Percentiles rank a stretch among this genome's conserved stretches.
phyloP scores from a whole-genome alignment of 352 stramenopile species.

The Phytophthora tubulina region DNA sequence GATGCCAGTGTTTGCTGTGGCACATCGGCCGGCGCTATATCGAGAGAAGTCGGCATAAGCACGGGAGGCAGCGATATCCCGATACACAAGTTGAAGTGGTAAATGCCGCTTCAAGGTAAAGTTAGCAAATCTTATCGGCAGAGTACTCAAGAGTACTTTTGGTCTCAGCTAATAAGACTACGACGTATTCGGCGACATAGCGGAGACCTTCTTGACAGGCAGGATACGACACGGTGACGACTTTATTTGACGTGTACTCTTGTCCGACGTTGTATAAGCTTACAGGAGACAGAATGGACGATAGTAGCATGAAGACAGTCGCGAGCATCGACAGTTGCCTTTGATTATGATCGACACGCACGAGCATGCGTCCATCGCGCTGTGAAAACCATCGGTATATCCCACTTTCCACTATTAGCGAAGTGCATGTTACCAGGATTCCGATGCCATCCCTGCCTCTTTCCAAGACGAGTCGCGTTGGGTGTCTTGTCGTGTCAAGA shows the following conservation, averaged over 20 bases:
- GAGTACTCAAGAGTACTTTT: not conserved
- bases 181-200: too few species aligned
- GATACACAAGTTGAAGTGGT: slow-evolving; percentile 11
- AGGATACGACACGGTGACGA: not conserved
- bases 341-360: not conserved
- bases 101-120: slow-evolving; percentile 3
- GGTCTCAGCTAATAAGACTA: too few species aligned
- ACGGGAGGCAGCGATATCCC: not conserved
- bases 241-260: slow-evolving; percentile 15
- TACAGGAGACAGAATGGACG: not conserved
- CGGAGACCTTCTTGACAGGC: not conserved
- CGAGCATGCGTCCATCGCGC: not conserved
- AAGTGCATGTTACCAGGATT: not conserved
- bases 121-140: slow-evolving; percentile 31
- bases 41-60: slow-evolving; percentile 11
- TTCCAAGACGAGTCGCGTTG: too few species aligned
- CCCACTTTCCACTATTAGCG: not conserved
- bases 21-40: slow-evolving; percentile 23
- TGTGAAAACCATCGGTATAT: not conserved
- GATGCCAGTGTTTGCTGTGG: not conserved
- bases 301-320: not conserved
- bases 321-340: not conserved
- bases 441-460: too few species aligned
- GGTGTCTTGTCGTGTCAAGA: not conserved
- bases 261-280: not conserved